Conservation (phyloP, 257 asterid genomes). For the Solanum commersonii region DNA sequence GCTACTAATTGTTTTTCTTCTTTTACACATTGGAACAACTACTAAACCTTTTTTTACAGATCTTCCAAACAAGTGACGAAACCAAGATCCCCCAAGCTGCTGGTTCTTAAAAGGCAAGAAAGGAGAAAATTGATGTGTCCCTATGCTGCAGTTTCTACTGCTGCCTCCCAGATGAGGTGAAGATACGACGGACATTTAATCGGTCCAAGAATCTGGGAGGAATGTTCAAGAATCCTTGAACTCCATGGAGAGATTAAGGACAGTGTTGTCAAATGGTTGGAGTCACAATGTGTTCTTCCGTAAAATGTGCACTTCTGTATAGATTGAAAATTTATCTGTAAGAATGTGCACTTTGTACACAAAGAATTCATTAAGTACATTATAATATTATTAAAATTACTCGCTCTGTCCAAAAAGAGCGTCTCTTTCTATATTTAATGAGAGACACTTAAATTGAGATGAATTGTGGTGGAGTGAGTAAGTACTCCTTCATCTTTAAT, state of each 20-base stretch:
- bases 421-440: not conserved
- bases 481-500: no score
- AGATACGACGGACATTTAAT: no score
- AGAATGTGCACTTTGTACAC: not conserved
- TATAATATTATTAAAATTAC: not conserved
- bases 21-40: not conserved
- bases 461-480: no score
- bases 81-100: slow-evolving; percentile 74
- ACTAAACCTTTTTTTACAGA: slow-evolving; percentile 21
- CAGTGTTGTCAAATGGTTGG: not conserved
- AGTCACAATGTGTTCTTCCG: not conserved
- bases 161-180: slow-evolving; percentile 73
- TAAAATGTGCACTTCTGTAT: not conserved
- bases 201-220: not conserved
- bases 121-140: slow-evolving; percentile 33
- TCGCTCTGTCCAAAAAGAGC: not conserved
- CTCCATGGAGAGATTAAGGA: not conserved
- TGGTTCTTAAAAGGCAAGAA: slow-evolving; percentile 40
- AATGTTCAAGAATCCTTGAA: slow-evolving; percentile 57
- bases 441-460: no score
- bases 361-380: not conserved
- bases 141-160: slow-evolving; percentile 22
- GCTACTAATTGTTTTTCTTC: not conserved
- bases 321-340: not conserved
- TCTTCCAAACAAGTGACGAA: slow-evolving; percentile 61